A percentile compares a stretch with the other conserved stretches of the same genome.
phyloP scores from a whole-genome alignment of 2,329 filamentous ascomycete species.

The Aschersonia sp. region DNA sequence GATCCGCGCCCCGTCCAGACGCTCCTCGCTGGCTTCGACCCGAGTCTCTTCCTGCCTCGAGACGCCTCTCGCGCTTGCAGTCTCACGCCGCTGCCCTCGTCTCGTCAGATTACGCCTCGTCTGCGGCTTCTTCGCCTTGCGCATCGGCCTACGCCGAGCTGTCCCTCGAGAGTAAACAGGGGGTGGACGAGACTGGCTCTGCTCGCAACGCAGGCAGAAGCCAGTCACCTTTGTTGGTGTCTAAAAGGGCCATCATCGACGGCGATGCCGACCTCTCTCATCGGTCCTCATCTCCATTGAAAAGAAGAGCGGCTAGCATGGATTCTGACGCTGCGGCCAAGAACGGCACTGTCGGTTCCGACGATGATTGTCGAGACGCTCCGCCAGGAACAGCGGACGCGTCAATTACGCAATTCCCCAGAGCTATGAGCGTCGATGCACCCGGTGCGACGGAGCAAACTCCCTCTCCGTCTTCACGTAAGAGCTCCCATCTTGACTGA shows the following conservation, averaged over 20 bases:
- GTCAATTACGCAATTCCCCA: constrained; percentile 11
- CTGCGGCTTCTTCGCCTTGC: constrained; percentile 28
- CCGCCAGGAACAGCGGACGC: constrained; percentile 6
- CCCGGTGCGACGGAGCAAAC: constrained; percentile 12
- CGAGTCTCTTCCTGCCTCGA: constrained; percentile 18
- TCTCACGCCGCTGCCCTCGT: constrained; percentile 18
- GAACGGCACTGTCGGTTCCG: constrained; percentile 28
- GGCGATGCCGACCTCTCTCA: constrained; percentile 42
- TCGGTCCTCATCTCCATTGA: constrained; percentile 50
- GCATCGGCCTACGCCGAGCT: constrained; percentile 39
- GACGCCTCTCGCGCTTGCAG: constrained; percentile 7
- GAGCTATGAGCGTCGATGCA: constrained; percentile 27
- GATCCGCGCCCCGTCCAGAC: constrained; percentile 35
- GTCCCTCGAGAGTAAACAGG: constrained; percentile 40
- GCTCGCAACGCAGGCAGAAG: constrained; percentile 25
- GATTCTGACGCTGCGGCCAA: constrained; percentile 31
- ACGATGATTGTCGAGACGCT: constrained; percentile 19
- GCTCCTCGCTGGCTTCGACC: constrained; percentile 23
- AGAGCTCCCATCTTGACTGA: background rate
- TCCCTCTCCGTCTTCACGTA: constrained; percentile 1
- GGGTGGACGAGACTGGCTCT: constrained; percentile 29
- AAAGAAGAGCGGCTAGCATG: constrained; percentile 49
- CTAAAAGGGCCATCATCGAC: constrained; percentile 43
- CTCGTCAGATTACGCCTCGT: constrained; percentile 35
- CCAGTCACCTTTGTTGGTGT: constrained; percentile 37